Base-by-base conservation (phyloP, 116 monocot genomes). In the Phalaenopsis hybrid region DNA sequence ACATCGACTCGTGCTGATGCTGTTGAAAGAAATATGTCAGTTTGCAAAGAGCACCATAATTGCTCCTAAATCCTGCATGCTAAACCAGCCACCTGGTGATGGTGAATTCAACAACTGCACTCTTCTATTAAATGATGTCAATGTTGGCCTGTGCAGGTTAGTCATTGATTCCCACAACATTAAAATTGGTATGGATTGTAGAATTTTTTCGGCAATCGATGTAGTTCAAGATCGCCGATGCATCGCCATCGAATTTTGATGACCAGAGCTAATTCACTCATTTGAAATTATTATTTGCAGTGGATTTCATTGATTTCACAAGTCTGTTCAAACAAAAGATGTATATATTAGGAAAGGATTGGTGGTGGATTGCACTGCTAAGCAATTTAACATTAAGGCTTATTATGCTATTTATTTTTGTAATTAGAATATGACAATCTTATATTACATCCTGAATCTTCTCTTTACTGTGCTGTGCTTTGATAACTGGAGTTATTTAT, bases 81-180 rank as follows among this genome's bases (percentile, higher is more conserved):
- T 94, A 69, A 97, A 97, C 79, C 93, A 81, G 82, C 88, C 92
- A 57, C 97, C 94, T 28, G 85, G 76, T 28, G 88, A 92, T 45
- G 94, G 94, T 37, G 28, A 85, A 44, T 97, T 86, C 83, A 81
- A 86, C 18, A 69, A 77, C 25, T 97, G 97, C 81, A 87, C 70
- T 80, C 57, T 97, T 76, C 79, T 92, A 31, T 21, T 89, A 25
- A 88, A 88, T 48, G 88, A 88, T 55, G 37, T 4, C 74, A 15
- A 77, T 57, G 51, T 86, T 23, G 89, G 82, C 46, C 58, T 78
- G 4, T 93, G 93, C 75, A 83, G 57, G 57, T 90, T 93, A 28
- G 77, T 84, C 3, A 77, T 92, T 28, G 80, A 84, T 83, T 72
- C 78, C 20, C 79, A 78, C 2, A 78, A 44, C 28, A 59, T 97